Evolutionary conservation across 441 rosid species (phyloP), one percentile per base, ranked within the genome.

Genomic region (Raphanus hybrid): DNA sequence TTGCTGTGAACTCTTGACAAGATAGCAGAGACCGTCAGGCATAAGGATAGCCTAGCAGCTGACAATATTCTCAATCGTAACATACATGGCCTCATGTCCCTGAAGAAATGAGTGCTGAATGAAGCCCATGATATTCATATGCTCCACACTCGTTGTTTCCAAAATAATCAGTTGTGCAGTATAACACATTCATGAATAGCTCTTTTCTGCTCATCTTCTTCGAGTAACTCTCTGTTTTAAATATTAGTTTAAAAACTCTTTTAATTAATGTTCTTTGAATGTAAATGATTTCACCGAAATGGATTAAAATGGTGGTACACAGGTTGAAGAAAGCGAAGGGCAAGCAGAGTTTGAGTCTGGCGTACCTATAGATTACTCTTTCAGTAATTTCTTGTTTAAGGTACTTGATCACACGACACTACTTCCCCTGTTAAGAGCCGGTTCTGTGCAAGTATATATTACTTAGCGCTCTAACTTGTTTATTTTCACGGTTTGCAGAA

Each of bases 351-450:
- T 91, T 6, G 97, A 92, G 62, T 87, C 97, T 27, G 84, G 87
- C 32, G 85, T 90, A 58, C 84, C 90, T 35, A 87, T 87, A 85
- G 88, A 94, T 82, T 94, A 94, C 82, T 91, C 99, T 29, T 96
- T 96, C 81, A 96, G 99, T 87, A 94, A 96, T 84, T 94, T 96
- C 84, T 96, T 98, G 8, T 96, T 90, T 74, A 96, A 96, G 99
- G 99, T 92, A 92, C 74, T 48, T 48, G n/a, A 66, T 66, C 76
- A 26, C 73, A 59, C 39, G 64, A 70, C 57, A 18, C 18, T 18
- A 27, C 32, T 27, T 43, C 52, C 48, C 73, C 66, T 27, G 34
- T 45, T 75, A 48, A 69, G 59, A 61, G 27, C 45, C 35, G 2
- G 3, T 67, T n/a, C 50, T 66, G 64, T 70, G 6, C 10, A 37